Conservation (phyloP, 2,329 filamentous ascomycete genomes). For the Pseudonectria buxi region DNA sequence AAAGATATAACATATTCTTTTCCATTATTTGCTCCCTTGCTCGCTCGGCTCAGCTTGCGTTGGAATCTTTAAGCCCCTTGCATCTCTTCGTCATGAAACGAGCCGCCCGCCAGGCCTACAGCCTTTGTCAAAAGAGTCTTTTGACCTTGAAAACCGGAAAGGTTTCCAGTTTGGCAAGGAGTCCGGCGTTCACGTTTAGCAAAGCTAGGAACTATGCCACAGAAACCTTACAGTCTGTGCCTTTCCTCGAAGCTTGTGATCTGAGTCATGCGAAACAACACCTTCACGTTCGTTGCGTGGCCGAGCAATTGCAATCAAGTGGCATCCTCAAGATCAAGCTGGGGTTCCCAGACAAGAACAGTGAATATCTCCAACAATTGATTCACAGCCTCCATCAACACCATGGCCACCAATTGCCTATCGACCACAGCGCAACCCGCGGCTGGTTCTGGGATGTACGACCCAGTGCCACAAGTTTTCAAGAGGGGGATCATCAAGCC, state of each 20-base stretch:
- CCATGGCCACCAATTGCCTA: constrained; percentile 31
- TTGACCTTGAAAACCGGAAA: too few species aligned
- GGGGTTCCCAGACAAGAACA: constrained; percentile 25
- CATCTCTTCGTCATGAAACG: too few species aligned
- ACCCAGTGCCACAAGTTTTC: constrained; percentile 22
- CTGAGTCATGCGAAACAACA: constrained; percentile 9
- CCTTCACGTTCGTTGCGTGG: too few species aligned
- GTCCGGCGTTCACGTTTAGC: neutral
- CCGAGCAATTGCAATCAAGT: too few species aligned
- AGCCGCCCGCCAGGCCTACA: too few species aligned
- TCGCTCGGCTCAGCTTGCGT: too few species aligned
- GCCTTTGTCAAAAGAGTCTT: too few species aligned
- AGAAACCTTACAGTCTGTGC: constrained; percentile 1
- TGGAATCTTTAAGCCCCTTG: too few species aligned
- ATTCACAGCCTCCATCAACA: constrained; percentile 26
- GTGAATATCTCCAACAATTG: constrained; percentile 28
- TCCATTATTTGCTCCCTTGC: too few species aligned
- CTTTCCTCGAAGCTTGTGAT: constrained; percentile 8
- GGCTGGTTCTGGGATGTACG: constrained; percentile 41
- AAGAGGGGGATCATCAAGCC: constrained; percentile 27
- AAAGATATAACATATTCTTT: too few species aligned
- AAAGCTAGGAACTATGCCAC: too few species aligned
- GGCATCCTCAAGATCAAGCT: constrained; percentile 32
- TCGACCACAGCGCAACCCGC: constrained; percentile 32
- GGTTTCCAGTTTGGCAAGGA: too few species aligned